A percentile compares a stretch with the other conserved stretches of the same genome.
phyloP scores from a whole-genome alignment of 345 rosid species.

The Brassica nigra region DNA sequence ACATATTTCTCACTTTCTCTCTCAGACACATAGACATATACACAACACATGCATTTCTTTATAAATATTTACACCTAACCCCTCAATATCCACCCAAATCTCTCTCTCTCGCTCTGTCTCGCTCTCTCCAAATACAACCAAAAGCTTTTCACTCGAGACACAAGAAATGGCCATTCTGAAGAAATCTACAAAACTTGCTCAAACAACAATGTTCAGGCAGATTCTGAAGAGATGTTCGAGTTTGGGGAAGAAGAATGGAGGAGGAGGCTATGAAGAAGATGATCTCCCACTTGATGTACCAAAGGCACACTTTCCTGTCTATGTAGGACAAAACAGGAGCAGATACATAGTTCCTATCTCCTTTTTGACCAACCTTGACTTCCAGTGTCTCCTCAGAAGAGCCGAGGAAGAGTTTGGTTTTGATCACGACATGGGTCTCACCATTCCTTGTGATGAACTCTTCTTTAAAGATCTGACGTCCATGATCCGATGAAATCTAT shows the following conservation, averaged over 20 bases:
- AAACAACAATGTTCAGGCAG: neutral
- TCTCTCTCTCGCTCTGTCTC: neutral
- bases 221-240: neutral
- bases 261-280: neutral
- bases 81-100: constrained; percentile 1
- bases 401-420: neutral
- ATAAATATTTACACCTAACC: neutral
- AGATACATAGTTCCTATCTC: neutral
- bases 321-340: neutral
- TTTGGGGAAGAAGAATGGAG: neutral
- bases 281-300: neutral
- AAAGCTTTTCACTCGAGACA: neutral
- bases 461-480: neutral
- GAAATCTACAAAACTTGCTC: neutral
- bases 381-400: neutral
- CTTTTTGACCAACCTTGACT: neutral
- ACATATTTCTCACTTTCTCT: neutral
- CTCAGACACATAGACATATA: neutral
- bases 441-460: neutral
- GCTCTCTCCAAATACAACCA: neutral
- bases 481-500: neutral
- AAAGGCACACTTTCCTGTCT: neutral
- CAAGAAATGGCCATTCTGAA: neutral
- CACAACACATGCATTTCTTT: neutral
- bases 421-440: neutral